Base-by-base conservation (phyloP, 495 filamentous ascomycete species). In the Penicillium diatomitis region DNA sequence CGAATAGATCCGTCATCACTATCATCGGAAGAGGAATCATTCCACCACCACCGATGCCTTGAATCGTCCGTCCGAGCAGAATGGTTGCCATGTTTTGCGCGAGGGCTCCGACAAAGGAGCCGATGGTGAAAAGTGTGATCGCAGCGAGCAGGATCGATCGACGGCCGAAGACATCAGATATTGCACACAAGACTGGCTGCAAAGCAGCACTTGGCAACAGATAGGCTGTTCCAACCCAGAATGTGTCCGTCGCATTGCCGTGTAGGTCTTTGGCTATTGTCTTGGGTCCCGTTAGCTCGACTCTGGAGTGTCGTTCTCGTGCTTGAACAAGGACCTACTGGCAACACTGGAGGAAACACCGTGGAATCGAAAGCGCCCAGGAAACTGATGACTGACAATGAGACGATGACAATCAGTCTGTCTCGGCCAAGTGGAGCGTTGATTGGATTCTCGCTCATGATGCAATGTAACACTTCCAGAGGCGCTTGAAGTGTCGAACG, bases 211-310 rank as follows among this genome's bases (percentile, higher is more conserved):
- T 78, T 3, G 79, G 74, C 37, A 86, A 76, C 28, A 84, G 62
- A 41, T 78, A 77, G 8, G 80, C 79, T 0, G 77, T 84, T 12
- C 78, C 82, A 6, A 79, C 71, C 81, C 81, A 85, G 3, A 75
- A 79, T 2, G 51, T 49, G 32, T 62, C 38, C 34, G 46, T 48
- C 5, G 48, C 44, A 54, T 45, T 46, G 2, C 52, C 52, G 29
- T 41, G 33, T 4, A 54, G 38, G 30, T 38, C 33, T 12, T 45
- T 33, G 2, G 41, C 41, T n/a, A 50, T 38, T 11, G 36, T 35
- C 48, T 50, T 20, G 4, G 28, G 20, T 32, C 3, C n/a, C 32
- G 39, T 43, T 12, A 43, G 30, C 31, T 27, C 3, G 20, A 30
- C 30, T 4, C 4, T n/a, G 8, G 12, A 31, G 6, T 20, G 20